phyloP scores from a whole-genome alignment of 73 alveolate genomes.

The Halteria grandinella region DNA sequence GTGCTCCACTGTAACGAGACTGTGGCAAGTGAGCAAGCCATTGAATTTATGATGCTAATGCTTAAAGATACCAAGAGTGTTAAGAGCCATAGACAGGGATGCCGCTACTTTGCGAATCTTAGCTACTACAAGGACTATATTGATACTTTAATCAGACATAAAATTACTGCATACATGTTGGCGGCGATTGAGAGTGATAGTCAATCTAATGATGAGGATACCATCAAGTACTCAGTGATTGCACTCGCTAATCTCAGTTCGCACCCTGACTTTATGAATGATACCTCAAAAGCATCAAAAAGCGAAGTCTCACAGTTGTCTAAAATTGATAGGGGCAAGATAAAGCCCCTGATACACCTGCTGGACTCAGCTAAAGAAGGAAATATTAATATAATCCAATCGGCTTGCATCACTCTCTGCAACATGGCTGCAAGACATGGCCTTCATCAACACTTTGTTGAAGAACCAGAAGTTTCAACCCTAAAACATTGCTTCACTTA shows the following conservation, averaged over 20 bases:
- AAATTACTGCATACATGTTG: constrained; percentile 58
- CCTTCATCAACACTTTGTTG: constrained; percentile 59
- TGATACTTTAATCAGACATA: constrained; percentile 48
- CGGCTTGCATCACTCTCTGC: constrained; percentile 73
- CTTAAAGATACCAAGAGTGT: constrained; percentile 66
- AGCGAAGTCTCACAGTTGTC: constrained; percentile 22
- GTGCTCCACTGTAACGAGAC: constrained; percentile 63
- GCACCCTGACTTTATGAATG: constrained; percentile 61
- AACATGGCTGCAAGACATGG: constrained; percentile 71
- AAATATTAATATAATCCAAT: constrained; percentile 60
- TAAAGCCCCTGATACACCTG: constrained; percentile 65
- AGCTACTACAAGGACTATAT: constrained; percentile 56
- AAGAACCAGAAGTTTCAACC: constrained; percentile 71
- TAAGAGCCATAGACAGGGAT: constrained; percentile 68
- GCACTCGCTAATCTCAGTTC: constrained; percentile 69
- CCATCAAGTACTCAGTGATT: constrained; percentile 67
- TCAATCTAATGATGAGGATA: constrained; percentile 61
- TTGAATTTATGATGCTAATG: constrained; percentile 71
- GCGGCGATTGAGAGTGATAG: constrained; percentile 69
- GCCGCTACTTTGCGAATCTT: constrained; percentile 72
- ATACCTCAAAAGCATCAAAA: constrained; percentile 24
- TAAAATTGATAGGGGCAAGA: constrained; percentile 59
- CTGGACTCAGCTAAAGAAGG: constrained; percentile 61
- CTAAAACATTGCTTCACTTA: constrained; percentile 69
- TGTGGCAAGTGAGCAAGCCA: constrained; percentile 69